Evolutionary conservation across 2,329 filamentous ascomycete species (phyloP).

Genomic region (Pseudonectria foliicola): DNA sequence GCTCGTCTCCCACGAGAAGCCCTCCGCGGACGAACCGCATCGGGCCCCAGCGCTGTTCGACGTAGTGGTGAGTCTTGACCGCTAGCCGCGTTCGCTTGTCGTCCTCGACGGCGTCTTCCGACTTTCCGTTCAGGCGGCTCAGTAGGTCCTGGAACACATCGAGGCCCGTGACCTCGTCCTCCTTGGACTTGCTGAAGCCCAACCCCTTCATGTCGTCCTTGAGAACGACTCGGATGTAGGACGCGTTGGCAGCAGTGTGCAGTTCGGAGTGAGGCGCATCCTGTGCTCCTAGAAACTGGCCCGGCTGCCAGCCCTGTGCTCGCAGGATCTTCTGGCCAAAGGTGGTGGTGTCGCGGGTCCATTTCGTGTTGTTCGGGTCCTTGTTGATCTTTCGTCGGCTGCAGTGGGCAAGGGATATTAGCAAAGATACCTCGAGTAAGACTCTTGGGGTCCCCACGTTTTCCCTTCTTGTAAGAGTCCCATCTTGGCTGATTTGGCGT

Average conservation of each 20-base stretch:
- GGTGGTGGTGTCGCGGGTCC: conserved; percentile 72
- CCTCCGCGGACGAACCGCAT: conserved; percentile 89
- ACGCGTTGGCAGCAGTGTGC: conserved; percentile 73
- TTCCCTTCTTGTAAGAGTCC: conserved; percentile 30
- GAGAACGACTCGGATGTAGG: conserved; percentile 75
- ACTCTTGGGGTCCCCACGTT: conserved; percentile 15
- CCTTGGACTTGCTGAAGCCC: conserved; percentile 69
- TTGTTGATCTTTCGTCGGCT: conserved; percentile 63
- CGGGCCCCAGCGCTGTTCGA: conserved; percentile 67
- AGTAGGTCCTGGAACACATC: conserved; percentile 81
- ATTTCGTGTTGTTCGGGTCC: conserved; percentile 94
- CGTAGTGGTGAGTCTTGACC: conserved; percentile 64
- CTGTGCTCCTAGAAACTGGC: conserved; percentile 71
- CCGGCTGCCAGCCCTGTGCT: conserved; percentile 84
- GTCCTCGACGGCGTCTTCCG: conserved; percentile 62
- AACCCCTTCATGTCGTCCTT: conserved; percentile 91
- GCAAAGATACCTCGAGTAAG: conserved; percentile 1
- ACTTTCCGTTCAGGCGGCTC: conserved; percentile 83
- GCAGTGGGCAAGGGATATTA: conserved; percentile 1
- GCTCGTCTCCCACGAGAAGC: conserved; percentile 52
- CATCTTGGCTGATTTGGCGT: conserved; percentile 20
- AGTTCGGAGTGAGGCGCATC: conserved; percentile 67
- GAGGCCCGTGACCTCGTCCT: conserved; percentile 75
- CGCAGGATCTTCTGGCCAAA: conserved; percentile 89
- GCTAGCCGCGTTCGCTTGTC: conserved; percentile 63